Conservation (phyloP, 2,329 filamentous ascomycete genomes). For the Alternaria incomplexa region DNA sequence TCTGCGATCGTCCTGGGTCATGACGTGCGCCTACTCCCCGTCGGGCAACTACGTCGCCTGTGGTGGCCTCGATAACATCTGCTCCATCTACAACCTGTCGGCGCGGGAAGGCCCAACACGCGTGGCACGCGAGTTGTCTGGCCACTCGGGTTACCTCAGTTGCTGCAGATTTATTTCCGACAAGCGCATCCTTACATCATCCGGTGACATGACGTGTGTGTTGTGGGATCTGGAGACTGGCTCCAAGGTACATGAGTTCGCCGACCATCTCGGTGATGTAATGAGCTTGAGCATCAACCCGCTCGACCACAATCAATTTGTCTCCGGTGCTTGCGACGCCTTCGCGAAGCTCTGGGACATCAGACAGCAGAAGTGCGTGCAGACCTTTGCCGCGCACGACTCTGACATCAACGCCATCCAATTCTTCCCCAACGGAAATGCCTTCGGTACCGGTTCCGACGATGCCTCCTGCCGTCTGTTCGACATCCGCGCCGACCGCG, state of each 20-base stretch:
- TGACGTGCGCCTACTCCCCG: slow-evolving; percentile 99
- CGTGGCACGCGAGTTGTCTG: slow-evolving; percentile 92
- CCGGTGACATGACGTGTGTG: slow-evolving; percentile 99
- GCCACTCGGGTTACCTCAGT: slow-evolving; percentile 94
- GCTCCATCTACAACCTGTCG: slow-evolving; percentile 99
- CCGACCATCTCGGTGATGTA: slow-evolving; percentile 96
- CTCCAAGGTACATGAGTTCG: slow-evolving; percentile 96
- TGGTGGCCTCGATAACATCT: slow-evolving; percentile 98
- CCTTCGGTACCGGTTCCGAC: slow-evolving; percentile 96
- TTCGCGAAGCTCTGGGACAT: slow-evolving; percentile 99
- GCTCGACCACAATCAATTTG: slow-evolving; percentile 98
- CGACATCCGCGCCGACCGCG: slow-evolving; percentile 93
- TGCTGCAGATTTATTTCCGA: slow-evolving; percentile 99
- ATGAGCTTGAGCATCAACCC: slow-evolving; percentile 99
- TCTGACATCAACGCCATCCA: slow-evolving; percentile 99
- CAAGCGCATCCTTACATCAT: slow-evolving; percentile 95
- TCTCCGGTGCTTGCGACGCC: slow-evolving; percentile 97
- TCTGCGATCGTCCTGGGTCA: slow-evolving; percentile 97
- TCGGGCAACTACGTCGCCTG: slow-evolving; percentile 98
- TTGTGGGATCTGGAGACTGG: slow-evolving; percentile 99
- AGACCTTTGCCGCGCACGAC: slow-evolving; percentile 98
- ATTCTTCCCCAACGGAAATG: slow-evolving; percentile 98
- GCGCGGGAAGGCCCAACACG: slow-evolving; percentile 96
- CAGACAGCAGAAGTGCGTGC: slow-evolving; percentile 94
- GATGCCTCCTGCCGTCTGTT: slow-evolving; percentile 97